Base-by-base conservation (phyloP, 2,329 filamentous ascomycete species). In the Emmonsiellopsis sp. region DNA sequence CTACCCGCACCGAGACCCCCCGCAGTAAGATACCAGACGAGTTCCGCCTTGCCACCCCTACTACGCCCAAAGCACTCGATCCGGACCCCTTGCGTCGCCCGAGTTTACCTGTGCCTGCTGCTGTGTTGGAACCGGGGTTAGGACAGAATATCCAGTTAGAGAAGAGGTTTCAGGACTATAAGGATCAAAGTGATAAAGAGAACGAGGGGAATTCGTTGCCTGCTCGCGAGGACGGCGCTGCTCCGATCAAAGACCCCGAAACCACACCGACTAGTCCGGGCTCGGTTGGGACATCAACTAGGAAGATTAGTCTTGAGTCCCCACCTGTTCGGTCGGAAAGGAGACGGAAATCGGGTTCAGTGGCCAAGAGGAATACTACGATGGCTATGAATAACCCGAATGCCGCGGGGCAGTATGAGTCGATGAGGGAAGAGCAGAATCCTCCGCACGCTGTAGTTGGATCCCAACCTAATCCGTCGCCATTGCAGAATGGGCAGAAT, bases 391-490 rank as follows among this genome's bases (percentile, higher is more conserved):
- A 46, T 46, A 33, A 6, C 8, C 3, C 17, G 2, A 32, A 6
- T 36, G 42, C 21, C 21, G 21, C 34, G 8, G 39, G 31, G 6
- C 47, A 49, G 21, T 14, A 51, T 49, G 40, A 42, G 6, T 32
- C 45, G 42, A 32, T 17, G 45, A 27, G 21, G 21, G 34, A 39
- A 9, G 47, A 49, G 36, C 47, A 31, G 11, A 42, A 32, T 40
- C 17, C 34, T 13, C 32, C 42, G 5, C 45, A 13, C 21, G 57
- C 63, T 17, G 56, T 59, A 6, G 52, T 65, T n/a, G 67, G 62
- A 2, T 54, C 54, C 5, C 68, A 65, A 32, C 63, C 67, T 42
- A 61, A 64, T n/a, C 54, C 61, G 14, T 59, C 58, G 17, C 64
- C 63, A 45, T n/a, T 40, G 21, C 47, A 17, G 2, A 49, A 40